Evolutionary conservation across 1,284 basidiomycete genomes (phyloP).

Genomic region (Malassezia arunalokei): DNA sequence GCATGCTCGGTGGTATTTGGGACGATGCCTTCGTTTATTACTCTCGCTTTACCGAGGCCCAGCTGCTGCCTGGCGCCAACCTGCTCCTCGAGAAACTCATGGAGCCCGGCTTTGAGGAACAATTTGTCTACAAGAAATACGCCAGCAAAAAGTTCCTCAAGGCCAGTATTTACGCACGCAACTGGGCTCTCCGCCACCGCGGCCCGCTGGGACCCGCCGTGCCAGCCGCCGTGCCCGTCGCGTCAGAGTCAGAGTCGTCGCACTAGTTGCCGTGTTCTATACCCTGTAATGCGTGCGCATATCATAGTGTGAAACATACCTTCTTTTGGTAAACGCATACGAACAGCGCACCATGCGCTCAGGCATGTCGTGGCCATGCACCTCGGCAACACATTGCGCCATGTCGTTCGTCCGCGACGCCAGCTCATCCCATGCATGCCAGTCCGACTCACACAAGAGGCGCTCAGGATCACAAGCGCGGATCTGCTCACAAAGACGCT

Average conservation of each 20-base stretch:
- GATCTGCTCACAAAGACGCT: conserved; percentile 19
- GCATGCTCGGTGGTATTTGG: conserved; percentile 45
- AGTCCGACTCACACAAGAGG: conserved; percentile 34
- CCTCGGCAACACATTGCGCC: background rate
- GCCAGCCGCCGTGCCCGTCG: too few species aligned
- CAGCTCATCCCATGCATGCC: conserved; percentile 24
- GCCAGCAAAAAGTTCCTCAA: conserved; percentile 83
- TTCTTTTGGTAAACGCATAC: too few species aligned
- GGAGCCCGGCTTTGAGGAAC: conserved; percentile 65
- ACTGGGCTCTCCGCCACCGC: conserved; percentile 48
- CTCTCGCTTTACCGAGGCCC: conserved; percentile 80
- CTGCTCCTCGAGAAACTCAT: conserved; percentile 73
- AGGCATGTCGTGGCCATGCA: too few species aligned
- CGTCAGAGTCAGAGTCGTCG: too few species aligned
- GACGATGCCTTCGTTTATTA: conserved; percentile 83
- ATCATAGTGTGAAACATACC: too few species aligned
- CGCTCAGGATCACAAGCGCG: conserved; percentile 17
- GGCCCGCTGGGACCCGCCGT: background rate
- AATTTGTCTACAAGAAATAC: conserved; percentile 93
- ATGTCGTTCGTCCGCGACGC: conserved; percentile 5
- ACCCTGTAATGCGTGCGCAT: too few species aligned
- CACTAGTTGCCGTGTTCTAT: too few species aligned
- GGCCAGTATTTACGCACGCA: conserved; percentile 52
- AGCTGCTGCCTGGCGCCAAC: conserved; percentile 69
- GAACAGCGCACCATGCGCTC: too few species aligned